These are phyloP conservation scores for Cordia subcordata DNA, from an alignment of 257 asterid species.

Conservation along the genomic window DNA sequence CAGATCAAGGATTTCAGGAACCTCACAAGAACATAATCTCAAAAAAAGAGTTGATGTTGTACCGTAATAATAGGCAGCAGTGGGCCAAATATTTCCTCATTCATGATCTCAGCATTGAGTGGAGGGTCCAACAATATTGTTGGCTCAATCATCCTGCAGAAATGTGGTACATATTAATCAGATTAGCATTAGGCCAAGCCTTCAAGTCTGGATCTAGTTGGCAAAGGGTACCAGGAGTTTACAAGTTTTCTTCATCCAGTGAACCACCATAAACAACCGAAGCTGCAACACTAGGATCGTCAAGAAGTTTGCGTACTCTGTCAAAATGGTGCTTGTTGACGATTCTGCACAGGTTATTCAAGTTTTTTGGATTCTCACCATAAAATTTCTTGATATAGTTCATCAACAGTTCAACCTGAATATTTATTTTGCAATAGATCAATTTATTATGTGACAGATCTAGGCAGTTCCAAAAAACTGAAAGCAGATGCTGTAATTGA, in stretches of 20 bases:
- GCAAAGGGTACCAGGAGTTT: slow-evolving; percentile 19
- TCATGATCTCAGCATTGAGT: slow-evolving; percentile 70
- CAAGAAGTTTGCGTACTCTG: slow-evolving; percentile 55
- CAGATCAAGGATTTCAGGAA: neutral
- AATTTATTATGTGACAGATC: neutral
- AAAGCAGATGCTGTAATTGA: neutral
- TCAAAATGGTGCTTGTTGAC: slow-evolving; percentile 76
- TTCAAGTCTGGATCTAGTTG: neutral
- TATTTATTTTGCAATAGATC: neutral
- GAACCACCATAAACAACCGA: slow-evolving; percentile 84
- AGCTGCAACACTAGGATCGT: slow-evolving; percentile 57
- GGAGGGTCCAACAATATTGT: slow-evolving; percentile 92
- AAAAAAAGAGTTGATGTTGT: slow-evolving; percentile 11
- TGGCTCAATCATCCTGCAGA: slow-evolving; percentile 75
- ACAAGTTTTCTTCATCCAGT: slow-evolving; percentile 58
- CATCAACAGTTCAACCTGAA: slow-evolving; percentile 73
- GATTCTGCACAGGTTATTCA: slow-evolving; percentile 64
- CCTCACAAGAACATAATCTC: neutral
- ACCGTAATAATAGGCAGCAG: slow-evolving; percentile 87
- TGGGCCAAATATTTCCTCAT: slow-evolving; percentile 94
- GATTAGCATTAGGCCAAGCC: too few relatives aligned
- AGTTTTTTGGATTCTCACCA: slow-evolving; percentile 48
- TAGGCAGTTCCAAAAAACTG: neutral
- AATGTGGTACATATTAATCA: slow-evolving; percentile 1
- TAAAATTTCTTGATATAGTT: slow-evolving; percentile 46